Base-by-base conservation (phyloP, 1,139 yeast genomes). In the Scheffersomyces cryptocercus region DNA sequence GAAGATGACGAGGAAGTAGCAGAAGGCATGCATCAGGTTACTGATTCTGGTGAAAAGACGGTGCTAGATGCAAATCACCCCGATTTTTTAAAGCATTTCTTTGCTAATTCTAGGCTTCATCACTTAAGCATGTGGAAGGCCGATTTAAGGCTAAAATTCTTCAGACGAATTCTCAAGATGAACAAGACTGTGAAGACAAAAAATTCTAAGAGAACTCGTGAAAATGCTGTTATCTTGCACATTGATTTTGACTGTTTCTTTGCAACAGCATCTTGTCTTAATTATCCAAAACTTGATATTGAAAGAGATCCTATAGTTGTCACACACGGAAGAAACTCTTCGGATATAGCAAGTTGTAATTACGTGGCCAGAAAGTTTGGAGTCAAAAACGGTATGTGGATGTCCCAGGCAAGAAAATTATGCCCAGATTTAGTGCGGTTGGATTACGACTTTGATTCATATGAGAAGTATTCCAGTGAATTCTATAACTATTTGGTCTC, bases 191-290 rank as follows among this genome's bases (percentile, higher is more conserved):
- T 34, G 12, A 29, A 46, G 7, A 29, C 46, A 5, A 59, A 36
- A 8, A 6, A 6, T 20, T 20, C 8, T 6, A 20, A 20, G 26
- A 20, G 26, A 20, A 3, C 26, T 20, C 36, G 28, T 2, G 29
- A 20, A 2, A 13, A 12, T 3, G 10, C 33, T 5, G 63, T 75
- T 0, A 78, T 90, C 14, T 62, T 90, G 48, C 98, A 93, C 62
- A 75, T 91, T 30, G 99, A 93, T 61, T 93, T 89, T 62, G 99
- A 93, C 61, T 89, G 96, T 52, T 93, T 93, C 57, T 93, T 93
- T 64, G 97, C 91, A 1, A 77, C 96, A 0, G 97, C 88, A 0
- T 87, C 97, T 0, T 79, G 88, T 11, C 67, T 83, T 41, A 70
- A 65, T 5, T 69, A 73, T 36, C 85, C 86, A 0, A 70, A 82